Base-by-base conservation (phyloP, 2,329 filamentous ascomycete genomes). In the Colletotrichum paranaense region DNA sequence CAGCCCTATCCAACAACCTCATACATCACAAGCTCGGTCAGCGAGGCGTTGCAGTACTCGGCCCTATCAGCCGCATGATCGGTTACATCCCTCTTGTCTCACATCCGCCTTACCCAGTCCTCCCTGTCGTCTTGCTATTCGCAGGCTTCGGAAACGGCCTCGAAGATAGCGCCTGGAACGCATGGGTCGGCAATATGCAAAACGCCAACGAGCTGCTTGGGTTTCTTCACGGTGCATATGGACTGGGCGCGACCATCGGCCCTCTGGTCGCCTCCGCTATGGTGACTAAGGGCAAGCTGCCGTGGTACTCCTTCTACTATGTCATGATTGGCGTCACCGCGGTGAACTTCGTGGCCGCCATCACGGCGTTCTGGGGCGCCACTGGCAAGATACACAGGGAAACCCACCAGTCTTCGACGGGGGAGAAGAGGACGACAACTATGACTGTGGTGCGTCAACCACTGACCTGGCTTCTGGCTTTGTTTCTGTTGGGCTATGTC, bases 401-500 rank as follows among this genome's bases (percentile, higher is more conserved):
- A 5, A 75, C 70, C 16, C 78, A 80, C 62, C 76, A 76, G 28
- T 77, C 80, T 1, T 72, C 76, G 22, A 79, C 78, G 14, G 80
- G 85, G 9, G 80, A 83, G 9, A 85, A 80, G 78, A 88, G 78
- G 82, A 71, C 71, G 55, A 90, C 81, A 76, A 87, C 84, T 1
- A 77, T 83, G 1, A 81, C 79, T 11, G 84, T 85, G 19, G 81
- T 92, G n/a, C 78, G 79, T 6, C 79, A 86, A 62, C 86, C 85
- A 68, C 86, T 93, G 4, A 92, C 92, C 3, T 95, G 93, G 93
- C 84, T 94, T n/a, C 86, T 91, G 56, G 88, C 94, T 2, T 73
- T 93, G 1, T 97, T 97, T 80, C 84, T 97, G 16, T 87, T 97
- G 5, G 90, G 91, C 9, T 97, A 97, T 78, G 92, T 96, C 0